Evolutionary conservation across 179 eudicot species (phyloP), one percentile per base, ranked within the genome.

Genomic region (Beta lomatogona): DNA sequence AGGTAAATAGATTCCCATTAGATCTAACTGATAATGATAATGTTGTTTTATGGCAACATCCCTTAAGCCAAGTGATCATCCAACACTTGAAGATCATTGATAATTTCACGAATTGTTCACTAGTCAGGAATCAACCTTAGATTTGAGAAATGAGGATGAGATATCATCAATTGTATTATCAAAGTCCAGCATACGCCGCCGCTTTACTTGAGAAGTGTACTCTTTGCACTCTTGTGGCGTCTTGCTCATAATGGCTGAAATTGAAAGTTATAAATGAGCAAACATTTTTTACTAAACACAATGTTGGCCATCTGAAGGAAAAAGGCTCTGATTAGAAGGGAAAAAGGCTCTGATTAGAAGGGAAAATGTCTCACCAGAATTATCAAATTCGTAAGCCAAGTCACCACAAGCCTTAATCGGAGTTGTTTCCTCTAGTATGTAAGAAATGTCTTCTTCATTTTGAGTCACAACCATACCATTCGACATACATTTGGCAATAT

Each of bases 341-440:
- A 22, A 16, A 19, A 18, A 25, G 13, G 9, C 28, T 50, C 1
- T 13, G 12, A 36, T 4, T 71, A n/a, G 9, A 73, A 74, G 68
- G 72, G 72, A 22, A 16, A 19, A 18, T 4, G 70, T 18, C 83
- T 71, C 79, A 94, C 96, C 93, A 41, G 60, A 22, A 60, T 71
- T 77, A 71, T 83, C 50, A 8, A 75, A 83, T 68, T 88, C 87
- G 80, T 83, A 88, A 80, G 89, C 85, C 80, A 89, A 78, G 82
- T 90, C 97, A 57, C 92, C 93, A 75, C 96, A 94, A 82, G 91
- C 92, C 86, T 91, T 94, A 36, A 91, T 61, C 6, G 98, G 98
- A 22, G 97, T 94, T 45, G 94, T 79, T 60, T 86, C 93, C 76
- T 90, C 88, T 75, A 90, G 86, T 86, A 91, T 86, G 80, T 72